Evolutionary conservation across 2,329 filamentous ascomycete genomes (phyloP).

Genomic region (Aspergillus floridensis): DNA sequence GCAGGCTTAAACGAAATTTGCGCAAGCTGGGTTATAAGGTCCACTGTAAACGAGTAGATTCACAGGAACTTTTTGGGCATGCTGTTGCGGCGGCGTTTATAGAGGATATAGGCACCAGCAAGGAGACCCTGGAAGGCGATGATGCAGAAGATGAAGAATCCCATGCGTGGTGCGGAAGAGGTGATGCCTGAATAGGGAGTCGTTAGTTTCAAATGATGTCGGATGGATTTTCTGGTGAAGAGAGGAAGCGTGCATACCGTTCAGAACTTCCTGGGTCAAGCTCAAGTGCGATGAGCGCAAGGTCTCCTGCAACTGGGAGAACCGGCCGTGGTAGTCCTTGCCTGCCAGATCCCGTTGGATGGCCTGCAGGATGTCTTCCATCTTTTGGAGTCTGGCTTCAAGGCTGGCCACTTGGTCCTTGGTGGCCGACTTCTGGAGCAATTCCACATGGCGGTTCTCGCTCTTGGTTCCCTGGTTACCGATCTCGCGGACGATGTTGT

Average conservation of each 20-base stretch:
- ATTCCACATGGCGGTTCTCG: slow-evolving; percentile 55
- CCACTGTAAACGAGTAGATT: slow-evolving; percentile 8
- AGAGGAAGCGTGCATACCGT: slow-evolving; percentile 43
- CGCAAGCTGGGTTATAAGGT: background rate
- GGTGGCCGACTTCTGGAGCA: slow-evolving; percentile 39
- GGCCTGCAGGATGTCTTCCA: slow-evolving; percentile 51
- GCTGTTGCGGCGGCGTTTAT: slow-evolving; percentile 73
- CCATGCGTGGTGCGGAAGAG: slow-evolving; percentile 56
- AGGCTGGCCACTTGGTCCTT: slow-evolving; percentile 40
- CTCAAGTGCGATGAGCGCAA: slow-evolving; percentile 55
- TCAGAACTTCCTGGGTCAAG: slow-evolving; percentile 50
- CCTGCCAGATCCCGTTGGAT: slow-evolving; percentile 56
- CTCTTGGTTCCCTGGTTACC: slow-evolving; percentile 52
- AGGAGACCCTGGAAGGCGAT: slow-evolving; percentile 72
- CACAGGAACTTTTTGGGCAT: slow-evolving; percentile 92
- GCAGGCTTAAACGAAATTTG: no score
- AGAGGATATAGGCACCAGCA: slow-evolving; percentile 66
- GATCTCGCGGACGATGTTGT: slow-evolving; percentile 53
- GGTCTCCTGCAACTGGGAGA: slow-evolving; percentile 54
- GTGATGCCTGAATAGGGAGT: slow-evolving; percentile 45
- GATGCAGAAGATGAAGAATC: slow-evolving; percentile 66
- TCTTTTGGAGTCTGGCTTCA: slow-evolving; percentile 51
- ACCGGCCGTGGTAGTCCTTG: slow-evolving; percentile 56
- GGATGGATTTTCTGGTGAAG: background rate
- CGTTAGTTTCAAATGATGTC: background rate